Percentiles rank a stretch among this genome's conserved stretches.
These are phyloP conservation scores for Tetrastigma voinierianum DNA, from an alignment of 164 flowering plant genomes.

Conservation along the genomic window DNA sequence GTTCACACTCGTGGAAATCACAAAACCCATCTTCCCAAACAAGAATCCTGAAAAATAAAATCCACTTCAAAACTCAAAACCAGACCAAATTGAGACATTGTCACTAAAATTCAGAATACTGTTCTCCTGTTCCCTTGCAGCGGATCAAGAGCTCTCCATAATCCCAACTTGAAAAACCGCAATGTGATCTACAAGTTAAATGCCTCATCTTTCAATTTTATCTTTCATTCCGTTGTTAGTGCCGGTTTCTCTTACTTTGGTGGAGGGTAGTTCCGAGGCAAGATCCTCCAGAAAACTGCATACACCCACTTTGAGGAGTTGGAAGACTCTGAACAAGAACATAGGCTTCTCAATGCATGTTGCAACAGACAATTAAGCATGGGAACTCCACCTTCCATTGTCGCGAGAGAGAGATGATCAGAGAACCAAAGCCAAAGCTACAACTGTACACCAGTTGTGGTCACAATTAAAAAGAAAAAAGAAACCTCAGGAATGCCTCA, in stretches of 20 bases:
- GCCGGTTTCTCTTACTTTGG: constrained; percentile 53
- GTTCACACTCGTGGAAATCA: constrained; percentile 65
- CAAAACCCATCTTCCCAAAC: constrained; percentile 91
- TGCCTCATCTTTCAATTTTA: background rate
- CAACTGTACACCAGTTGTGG: background rate
- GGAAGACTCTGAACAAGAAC: constrained; percentile 45
- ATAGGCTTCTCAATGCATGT: constrained; percentile 61
- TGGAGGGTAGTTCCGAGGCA: constrained; percentile 80
- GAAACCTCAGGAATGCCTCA: background rate
- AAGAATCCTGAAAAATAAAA: constrained; percentile 59
- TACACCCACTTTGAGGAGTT: constrained; percentile 71
- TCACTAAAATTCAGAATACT: too few species aligned
- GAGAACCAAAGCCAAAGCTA: background rate
- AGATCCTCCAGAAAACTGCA: constrained; percentile 73
- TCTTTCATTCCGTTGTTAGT: background rate
- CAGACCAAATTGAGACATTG: constrained; percentile 6
- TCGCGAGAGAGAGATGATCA: constrained; percentile 27
- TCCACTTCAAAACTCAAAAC: constrained; percentile 1
- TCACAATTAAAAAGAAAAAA: constrained; percentile 21
- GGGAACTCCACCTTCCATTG: constrained; percentile 73
- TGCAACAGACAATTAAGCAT: constrained; percentile 73
- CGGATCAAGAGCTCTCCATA: constrained; percentile 62
- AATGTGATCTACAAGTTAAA: constrained; percentile 7
- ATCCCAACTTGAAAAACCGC: constrained; percentile 70
- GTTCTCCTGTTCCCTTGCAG: constrained; percentile 73